These are phyloP conservation scores for Vitis rupestris DNA, from an alignment of 164 flowering plant species.

Conservation along the genomic window DNA sequence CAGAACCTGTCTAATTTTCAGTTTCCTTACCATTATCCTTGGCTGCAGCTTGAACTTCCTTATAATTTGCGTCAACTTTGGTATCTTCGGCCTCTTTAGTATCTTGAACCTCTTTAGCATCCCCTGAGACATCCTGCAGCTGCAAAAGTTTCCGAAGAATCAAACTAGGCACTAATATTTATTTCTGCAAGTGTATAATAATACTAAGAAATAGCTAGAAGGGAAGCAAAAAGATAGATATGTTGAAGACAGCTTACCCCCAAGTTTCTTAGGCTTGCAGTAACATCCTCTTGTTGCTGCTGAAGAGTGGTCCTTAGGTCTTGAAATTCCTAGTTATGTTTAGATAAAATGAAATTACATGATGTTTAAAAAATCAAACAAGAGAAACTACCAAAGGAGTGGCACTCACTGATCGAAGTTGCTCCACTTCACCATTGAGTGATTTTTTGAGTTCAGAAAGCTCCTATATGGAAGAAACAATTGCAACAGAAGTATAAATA, in stretches of 20 bases:
- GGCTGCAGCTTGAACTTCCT: slow-evolving; percentile 21
- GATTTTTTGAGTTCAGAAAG: slow-evolving; percentile 80
- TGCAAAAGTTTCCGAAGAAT: slow-evolving; percentile 18
- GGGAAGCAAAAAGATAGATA: background rate
- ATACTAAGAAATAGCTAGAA: background rate
- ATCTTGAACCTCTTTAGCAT: slow-evolving; percentile 28
- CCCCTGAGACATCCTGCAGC: slow-evolving; percentile 55
- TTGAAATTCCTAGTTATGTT: slow-evolving; percentile 62
- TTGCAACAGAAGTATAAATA: background rate
- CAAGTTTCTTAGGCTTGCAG: slow-evolving; percentile 57
- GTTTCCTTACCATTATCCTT: slow-evolving; percentile 25
- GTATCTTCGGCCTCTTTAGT: slow-evolving; percentile 25
- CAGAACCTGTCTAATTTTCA: slow-evolving; percentile 14
- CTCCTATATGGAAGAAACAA: slow-evolving; percentile 49
- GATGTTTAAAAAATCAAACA: background rate
- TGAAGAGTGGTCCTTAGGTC: slow-evolving; percentile 78
- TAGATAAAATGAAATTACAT: background rate
- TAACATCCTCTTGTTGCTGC: slow-evolving; percentile 90
- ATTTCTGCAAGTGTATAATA: background rate
- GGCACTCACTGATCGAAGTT: slow-evolving; percentile 67
- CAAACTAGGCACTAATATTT: background rate
- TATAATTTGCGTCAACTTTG: slow-evolving; percentile 21
- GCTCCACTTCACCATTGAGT: slow-evolving; percentile 83
- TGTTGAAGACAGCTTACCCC: slow-evolving; percentile 37
- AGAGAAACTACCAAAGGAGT: background rate